These are phyloP conservation scores for Oxytropis ochrocephala DNA, from an alignment of 306 rosid species.

Conservation along the genomic window DNA sequence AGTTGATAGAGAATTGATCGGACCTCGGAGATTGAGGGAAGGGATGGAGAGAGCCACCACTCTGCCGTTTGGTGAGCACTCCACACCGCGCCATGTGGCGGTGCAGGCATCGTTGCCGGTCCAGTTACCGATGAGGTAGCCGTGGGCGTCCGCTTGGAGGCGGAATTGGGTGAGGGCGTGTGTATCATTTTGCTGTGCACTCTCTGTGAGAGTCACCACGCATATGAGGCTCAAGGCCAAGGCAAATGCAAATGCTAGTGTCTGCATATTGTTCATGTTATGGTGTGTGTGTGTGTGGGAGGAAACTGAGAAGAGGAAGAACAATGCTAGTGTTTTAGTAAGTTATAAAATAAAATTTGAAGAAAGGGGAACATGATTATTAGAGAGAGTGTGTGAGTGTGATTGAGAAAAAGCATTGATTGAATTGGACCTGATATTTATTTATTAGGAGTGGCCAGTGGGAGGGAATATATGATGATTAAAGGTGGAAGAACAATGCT, in stretches of 20 bases:
- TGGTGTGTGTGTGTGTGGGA: too few relatives aligned
- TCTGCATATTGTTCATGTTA: conserved; percentile 26
- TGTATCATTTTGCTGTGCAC: conserved; percentile 46
- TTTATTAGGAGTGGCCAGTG: background rate
- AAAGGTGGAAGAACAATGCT: conserved; percentile 52
- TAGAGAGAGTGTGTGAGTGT: conserved; percentile 19
- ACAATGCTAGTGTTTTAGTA: conserved; percentile 4
- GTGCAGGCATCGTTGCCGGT: conserved; percentile 59
- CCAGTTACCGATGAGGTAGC: conserved; percentile 70
- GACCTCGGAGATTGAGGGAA: conserved; percentile 78
- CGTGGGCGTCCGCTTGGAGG: conserved; percentile 67
- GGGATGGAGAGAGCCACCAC: conserved; percentile 60
- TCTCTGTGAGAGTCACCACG: background rate
- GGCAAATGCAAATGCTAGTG: conserved; percentile 13
- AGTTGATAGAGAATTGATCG: conserved; percentile 47
- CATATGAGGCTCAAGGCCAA: background rate
- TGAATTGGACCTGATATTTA: background rate
- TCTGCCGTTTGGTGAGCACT: conserved; percentile 56
- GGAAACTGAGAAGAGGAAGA: conserved; percentile 30
- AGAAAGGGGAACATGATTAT: conserved; percentile 14
- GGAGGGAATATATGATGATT: conserved; percentile 38
- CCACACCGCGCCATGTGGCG: conserved; percentile 66
- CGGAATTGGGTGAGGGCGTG: conserved; percentile 58
- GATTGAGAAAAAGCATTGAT: conserved; percentile 10
- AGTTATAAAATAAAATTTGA: background rate